Percentiles rank a stretch among this genome's conserved stretches.
Evolutionary conservation across 140 eudicot species (phyloP).

Genomic region (Flaveria floridana): DNA sequence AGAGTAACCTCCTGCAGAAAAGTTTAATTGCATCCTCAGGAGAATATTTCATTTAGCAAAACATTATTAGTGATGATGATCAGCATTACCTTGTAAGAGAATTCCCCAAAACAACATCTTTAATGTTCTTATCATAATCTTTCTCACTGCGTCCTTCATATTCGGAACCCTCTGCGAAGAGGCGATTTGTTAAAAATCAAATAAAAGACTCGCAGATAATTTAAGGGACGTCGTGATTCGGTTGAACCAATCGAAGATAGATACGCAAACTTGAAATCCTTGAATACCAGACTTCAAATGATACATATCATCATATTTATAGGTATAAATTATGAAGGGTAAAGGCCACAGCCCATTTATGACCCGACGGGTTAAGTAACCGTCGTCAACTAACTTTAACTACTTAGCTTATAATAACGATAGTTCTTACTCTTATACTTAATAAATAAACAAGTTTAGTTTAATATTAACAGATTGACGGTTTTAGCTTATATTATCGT

Average conservation of each 20-base stretch:
- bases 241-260: not conserved
- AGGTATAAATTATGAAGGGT: too few species aligned
- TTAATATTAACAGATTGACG: too few species aligned
- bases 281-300: too few species aligned
- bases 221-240: not conserved
- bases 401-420: too few species aligned
- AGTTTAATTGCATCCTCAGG: not conserved
- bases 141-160: slow-evolving; percentile 47
- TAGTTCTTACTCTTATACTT: too few species aligned
- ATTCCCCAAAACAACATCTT: slow-evolving; percentile 83
- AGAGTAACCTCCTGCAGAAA: slow-evolving; percentile 74
- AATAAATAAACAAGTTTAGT: too few species aligned
- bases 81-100: slow-evolving; percentile 64
- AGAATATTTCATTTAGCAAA: slow-evolving; percentile 5
- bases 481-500: too few species aligned
- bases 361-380: too few species aligned
- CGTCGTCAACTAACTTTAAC: too few species aligned
- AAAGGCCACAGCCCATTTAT: too few species aligned
- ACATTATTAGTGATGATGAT: not conserved
- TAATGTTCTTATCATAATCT: slow-evolving; percentile 58
- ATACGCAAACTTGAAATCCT: too few species aligned
- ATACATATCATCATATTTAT: too few species aligned
- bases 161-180: slow-evolving; percentile 57
- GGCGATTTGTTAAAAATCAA: not conserved
- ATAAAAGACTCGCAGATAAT: not conserved